phyloP scores from a whole-genome alignment of 495 filamentous ascomycete genomes.

The Penicillium pulvis region DNA sequence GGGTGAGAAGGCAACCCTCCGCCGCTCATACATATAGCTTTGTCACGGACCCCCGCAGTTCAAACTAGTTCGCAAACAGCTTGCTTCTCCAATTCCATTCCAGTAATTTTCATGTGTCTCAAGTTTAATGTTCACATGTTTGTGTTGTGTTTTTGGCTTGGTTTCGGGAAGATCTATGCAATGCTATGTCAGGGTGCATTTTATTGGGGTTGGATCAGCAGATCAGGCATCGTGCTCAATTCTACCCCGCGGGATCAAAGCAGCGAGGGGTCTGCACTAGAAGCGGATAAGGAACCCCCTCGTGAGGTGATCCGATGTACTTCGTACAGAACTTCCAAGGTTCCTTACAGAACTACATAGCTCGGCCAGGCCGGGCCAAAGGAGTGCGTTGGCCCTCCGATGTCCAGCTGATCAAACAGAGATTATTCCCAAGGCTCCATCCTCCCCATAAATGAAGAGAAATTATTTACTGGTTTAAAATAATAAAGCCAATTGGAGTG shows the following conservation, averaged over 20 bases:
- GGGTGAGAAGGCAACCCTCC: too few relatives aligned
- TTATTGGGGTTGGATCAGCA: neutral
- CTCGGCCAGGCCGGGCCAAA: neutral
- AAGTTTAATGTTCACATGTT: too few relatives aligned
- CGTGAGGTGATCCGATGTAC: neutral
- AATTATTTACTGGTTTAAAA: neutral
- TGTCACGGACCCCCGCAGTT: too few relatives aligned
- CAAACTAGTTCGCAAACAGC: too few relatives aligned
- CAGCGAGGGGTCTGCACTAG: neutral
- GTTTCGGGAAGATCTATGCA: too few relatives aligned
- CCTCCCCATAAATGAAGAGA: neutral
- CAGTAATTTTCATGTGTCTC: too few relatives aligned
- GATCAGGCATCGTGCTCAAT: neutral
- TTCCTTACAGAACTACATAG: neutral
- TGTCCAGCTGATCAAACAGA: conserved; percentile 5
- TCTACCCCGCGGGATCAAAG: neutral
- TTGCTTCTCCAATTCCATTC: too few relatives aligned
- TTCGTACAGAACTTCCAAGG: neutral
- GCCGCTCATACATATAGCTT: too few relatives aligned
- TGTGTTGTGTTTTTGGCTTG: too few relatives aligned
- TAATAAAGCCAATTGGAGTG: conserved; percentile 13
- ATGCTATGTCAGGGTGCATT: neutral
- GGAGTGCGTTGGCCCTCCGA: neutral
- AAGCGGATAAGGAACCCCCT: neutral
- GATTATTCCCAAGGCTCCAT: neutral